Base-by-base conservation (phyloP, 139 green algal species). In the Zygnema circumcarinatum region DNA sequence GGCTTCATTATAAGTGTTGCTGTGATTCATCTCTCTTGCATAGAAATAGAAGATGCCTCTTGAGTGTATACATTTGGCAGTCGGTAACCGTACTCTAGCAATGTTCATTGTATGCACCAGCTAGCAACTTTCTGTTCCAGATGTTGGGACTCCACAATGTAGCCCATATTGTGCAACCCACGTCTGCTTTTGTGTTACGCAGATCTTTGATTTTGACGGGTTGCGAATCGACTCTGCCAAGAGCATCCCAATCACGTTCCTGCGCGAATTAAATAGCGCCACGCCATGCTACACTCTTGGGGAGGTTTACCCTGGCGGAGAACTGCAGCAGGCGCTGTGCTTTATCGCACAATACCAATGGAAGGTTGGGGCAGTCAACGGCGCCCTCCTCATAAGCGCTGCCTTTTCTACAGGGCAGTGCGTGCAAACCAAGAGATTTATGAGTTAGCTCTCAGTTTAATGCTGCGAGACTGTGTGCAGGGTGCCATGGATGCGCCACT, bases 171-270 rank as follows among this genome's bases (percentile, higher is more conserved):
- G n/a, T n/a, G n/a, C n/a, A n/a, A n/a, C n/a, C n/a, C n/a, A n/a
- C n/a, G n/a, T n/a, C n/a, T n/a, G n/a, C n/a, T n/a, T n/a, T n/a
- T n/a, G n/a, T n/a, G n/a, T n/a, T n/a, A n/a, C 3, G 16, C 69
- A 78, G 69, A 41, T n/a, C 3, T 78, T 78, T 16, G 35, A 20
- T 22, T 78, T 78, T 16, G 69, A 78, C 36, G 69, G 69, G 11
- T 7, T 78, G 3, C 69, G 69, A 38, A 16, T 78, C 7, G 69
- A 78, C 16, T 78, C 69, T 11, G 36, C 36, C 3, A 78, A 78
- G 16, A 39, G 36, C 16, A 41, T 41, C 11, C 36, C 69, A 3
- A 11, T 78, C 11, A 16, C 3, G 7, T 78, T 78, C 16, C 16
- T 39, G 69, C 7, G 16, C 7, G 16, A 78, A 16, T 78, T 78